A percentile compares a stretch with the other conserved stretches of the same genome.
Conservation (phyloP, 179 eudicot species). For the Heliamphora pulchella region DNA sequence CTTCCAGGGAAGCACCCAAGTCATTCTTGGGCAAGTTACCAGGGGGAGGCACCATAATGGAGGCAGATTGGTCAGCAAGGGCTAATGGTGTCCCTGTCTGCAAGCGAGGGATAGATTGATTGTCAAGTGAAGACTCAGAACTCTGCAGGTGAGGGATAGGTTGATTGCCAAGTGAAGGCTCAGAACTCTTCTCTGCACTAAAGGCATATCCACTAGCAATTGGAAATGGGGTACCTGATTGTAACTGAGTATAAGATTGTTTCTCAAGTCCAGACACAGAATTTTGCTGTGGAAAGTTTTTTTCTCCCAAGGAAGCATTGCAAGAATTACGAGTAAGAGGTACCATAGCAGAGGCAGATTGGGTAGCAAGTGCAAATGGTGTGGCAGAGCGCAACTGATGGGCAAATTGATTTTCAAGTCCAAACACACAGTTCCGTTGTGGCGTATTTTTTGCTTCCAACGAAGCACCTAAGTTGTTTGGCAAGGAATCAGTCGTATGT, state of each 20-base stretch:
- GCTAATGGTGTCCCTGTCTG: not conserved
- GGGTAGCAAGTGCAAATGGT: not conserved
- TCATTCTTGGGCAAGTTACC: not conserved
- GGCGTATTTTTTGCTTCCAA: not conserved
- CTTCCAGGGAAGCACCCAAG: not conserved
- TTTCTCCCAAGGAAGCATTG: not conserved
- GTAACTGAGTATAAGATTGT: not conserved
- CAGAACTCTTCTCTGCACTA: not conserved
- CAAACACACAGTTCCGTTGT: not conserved
- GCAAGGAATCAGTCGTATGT: not conserved
- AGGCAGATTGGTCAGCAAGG: not conserved
- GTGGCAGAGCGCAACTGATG: not conserved
- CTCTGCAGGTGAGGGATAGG: not conserved
- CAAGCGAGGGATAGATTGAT: not conserved
- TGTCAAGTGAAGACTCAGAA: not conserved
- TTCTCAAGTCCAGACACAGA: constrained; percentile 7
- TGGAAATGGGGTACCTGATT: not conserved
- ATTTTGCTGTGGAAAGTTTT: not conserved
- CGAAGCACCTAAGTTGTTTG: not conserved
- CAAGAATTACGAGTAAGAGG: not conserved
- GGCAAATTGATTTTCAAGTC: not conserved
- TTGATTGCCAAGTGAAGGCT: not conserved
- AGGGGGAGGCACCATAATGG: not conserved
- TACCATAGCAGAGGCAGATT: not conserved
- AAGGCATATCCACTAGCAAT: not conserved